Percentiles rank a stretch among this genome's conserved stretches.
These are phyloP conservation scores for Saccharomycopsis schoenii DNA, from an alignment of 805 yeast genomes.

Conservation along the genomic window DNA sequence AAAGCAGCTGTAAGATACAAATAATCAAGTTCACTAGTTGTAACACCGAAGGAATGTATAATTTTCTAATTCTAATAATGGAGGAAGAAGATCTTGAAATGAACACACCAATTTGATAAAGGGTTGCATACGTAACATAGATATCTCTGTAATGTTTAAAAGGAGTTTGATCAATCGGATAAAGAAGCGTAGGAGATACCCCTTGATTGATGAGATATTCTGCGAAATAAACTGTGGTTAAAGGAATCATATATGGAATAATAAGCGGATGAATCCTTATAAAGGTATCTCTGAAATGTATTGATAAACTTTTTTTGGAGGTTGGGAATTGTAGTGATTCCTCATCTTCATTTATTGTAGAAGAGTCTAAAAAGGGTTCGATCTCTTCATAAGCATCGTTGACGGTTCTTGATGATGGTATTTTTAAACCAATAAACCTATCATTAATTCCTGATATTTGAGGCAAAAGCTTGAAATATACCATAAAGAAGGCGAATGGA, in stretches of 20 bases:
- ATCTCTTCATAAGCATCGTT: not conserved
- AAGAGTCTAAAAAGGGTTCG: slow-evolving; percentile 2
- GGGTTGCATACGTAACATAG: slow-evolving; percentile 82
- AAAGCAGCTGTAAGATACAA: slow-evolving; percentile 56
- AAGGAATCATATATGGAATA: slow-evolving; percentile 71
- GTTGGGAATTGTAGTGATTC: not conserved
- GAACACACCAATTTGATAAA: slow-evolving; percentile 89
- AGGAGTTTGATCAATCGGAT: slow-evolving; percentile 63
- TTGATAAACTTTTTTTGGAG: not conserved
- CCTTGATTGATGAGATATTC: slow-evolving; percentile 92
- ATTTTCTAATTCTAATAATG: slow-evolving; percentile 44
- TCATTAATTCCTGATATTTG: slow-evolving; percentile 6
- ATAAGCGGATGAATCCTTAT: slow-evolving; percentile 34
- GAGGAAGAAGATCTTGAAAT: slow-evolving; percentile 79
- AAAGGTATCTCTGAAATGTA: slow-evolving; percentile 24
- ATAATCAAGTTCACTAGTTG: slow-evolving; percentile 57
- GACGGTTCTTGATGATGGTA: not conserved
- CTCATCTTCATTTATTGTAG: not conserved
- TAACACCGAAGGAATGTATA: slow-evolving; percentile 54
- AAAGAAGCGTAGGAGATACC: slow-evolving; percentile 76
- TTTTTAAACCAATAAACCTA: not conserved
- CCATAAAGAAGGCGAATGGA: slow-evolving; percentile 42
- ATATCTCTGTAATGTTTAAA: slow-evolving; percentile 68
- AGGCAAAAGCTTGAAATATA: slow-evolving; percentile 20
- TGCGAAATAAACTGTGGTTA: slow-evolving; percentile 70